Percentiles rank a stretch among this genome's conserved stretches.
Conservation (phyloP, 2,329 filamentous ascomycete genomes). For the Pseudogymnoascus sp. region DNA sequence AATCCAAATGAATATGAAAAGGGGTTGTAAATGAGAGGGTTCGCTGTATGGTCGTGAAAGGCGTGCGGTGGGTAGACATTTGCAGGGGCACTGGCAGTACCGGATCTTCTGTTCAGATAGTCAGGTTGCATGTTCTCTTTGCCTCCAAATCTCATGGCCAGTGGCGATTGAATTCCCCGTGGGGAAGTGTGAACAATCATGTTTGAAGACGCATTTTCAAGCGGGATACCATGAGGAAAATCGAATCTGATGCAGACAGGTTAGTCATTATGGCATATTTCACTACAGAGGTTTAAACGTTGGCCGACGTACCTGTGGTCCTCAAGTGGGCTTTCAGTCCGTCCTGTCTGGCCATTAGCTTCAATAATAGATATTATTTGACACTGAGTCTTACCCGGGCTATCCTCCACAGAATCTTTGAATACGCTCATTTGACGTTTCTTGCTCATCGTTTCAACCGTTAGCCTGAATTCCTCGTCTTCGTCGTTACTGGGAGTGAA, state of each 20-base stretch:
- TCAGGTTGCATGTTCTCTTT: constrained; percentile 23
- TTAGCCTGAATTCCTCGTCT: constrained; percentile 26
- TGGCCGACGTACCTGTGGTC: constrained; percentile 21
- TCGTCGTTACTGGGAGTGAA: constrained; percentile 22
- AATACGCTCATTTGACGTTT: constrained; percentile 24
- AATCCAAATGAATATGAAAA: constrained; percentile 18
- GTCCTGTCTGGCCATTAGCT: constrained; percentile 15
- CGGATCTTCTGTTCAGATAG: constrained; percentile 15
- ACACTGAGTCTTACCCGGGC: constrained; percentile 19
- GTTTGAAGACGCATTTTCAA: constrained; percentile 14
- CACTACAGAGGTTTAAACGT: background rate
- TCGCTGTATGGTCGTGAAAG: constrained; percentile 21
- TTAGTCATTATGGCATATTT: background rate
- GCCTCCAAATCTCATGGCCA: constrained; percentile 15
- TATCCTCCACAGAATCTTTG: constrained; percentile 22
- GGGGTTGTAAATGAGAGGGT: constrained; percentile 23
- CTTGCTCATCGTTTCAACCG: constrained; percentile 21
- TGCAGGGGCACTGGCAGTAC: constrained; percentile 13
- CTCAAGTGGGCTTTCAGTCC: constrained; percentile 26
- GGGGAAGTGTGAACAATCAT: constrained; percentile 18
- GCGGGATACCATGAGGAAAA: constrained; percentile 20
- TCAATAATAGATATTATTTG: background rate
- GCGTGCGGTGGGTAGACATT: constrained; percentile 22
- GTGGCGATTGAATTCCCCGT: constrained; percentile 19
- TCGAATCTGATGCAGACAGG: constrained; percentile 18